Conservation (phyloP, 352 stramenopile genomes). For the Aphanomyces euteiches region DNA sequence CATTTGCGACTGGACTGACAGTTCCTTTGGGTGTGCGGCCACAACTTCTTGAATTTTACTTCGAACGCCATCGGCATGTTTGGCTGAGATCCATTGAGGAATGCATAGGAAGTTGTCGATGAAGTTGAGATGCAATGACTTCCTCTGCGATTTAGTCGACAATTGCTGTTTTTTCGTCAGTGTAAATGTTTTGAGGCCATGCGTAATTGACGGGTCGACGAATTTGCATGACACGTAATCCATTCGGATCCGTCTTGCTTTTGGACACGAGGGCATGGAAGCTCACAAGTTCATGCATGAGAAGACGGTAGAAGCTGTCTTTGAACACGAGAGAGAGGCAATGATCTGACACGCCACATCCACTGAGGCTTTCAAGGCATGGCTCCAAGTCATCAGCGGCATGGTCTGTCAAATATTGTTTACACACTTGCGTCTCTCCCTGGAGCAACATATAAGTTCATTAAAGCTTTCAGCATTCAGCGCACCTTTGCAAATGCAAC, state of each 20-base stretch:
- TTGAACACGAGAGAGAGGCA: neutral
- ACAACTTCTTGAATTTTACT: too few relatives aligned
- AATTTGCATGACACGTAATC: constrained; percentile 1
- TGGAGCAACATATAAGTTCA: constrained; percentile 30
- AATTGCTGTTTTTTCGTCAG: neutral
- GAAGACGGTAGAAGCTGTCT: neutral
- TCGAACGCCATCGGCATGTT: too few relatives aligned
- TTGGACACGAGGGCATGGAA: neutral
- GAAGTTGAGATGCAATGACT: too few relatives aligned
- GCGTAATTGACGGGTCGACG: neutral
- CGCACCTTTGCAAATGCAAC: constrained; percentile 53
- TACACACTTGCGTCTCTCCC: constrained; percentile 59
- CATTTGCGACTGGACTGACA: too few relatives aligned
- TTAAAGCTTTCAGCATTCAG: neutral
- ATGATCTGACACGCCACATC: constrained; percentile 11
- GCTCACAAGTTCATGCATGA: neutral
- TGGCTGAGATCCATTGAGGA: too few relatives aligned
- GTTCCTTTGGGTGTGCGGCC: too few relatives aligned
- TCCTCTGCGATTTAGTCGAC: neutral
- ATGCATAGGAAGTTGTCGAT: too few relatives aligned
- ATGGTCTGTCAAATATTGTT: constrained; percentile 37
- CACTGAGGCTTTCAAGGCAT: neutral
- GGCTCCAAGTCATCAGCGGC: constrained; percentile 32
- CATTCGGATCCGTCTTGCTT: neutral
- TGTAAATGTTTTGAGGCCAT: neutral